phyloP scores from a whole-genome alignment of 225 moss, liverwort and hornwort genomes.

The Climacium dendroides region DNA sequence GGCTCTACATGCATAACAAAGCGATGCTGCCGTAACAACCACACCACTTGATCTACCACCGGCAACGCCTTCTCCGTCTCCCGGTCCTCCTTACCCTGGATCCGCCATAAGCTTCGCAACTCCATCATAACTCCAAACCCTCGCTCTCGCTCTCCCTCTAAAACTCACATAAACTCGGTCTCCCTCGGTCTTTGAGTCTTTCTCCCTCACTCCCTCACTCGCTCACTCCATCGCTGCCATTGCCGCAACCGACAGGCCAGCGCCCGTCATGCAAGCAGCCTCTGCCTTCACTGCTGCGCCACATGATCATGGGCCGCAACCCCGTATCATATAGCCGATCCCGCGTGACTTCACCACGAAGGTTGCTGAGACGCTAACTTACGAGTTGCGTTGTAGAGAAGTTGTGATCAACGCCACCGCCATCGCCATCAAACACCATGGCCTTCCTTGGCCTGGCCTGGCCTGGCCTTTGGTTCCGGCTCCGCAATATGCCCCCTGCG shows the following conservation, averaged over 20 bases:
- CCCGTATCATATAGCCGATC: neutral
- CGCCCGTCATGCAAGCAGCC: neutral
- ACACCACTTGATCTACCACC: conserved; percentile 28
- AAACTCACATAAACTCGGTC: neutral
- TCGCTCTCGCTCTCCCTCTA: neutral
- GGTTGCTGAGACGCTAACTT: neutral
- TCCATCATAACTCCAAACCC: conserved; percentile 8
- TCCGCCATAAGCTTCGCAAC: conserved; percentile 29
- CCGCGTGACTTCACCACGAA: neutral
- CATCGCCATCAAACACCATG: neutral
- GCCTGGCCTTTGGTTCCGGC: neutral
- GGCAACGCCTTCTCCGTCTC: conserved; percentile 17
- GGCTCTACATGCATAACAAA: conserved; percentile 53
- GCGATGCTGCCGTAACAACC: conserved; percentile 41
- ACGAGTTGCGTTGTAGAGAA: neutral
- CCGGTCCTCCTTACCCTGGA: conserved; percentile 16
- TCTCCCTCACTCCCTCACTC: neutral
- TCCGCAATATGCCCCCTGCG: neutral
- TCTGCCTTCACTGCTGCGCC: neutral
- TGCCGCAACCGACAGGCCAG: neutral
- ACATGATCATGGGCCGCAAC: neutral
- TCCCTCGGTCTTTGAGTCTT: neutral
- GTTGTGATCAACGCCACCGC: neutral
- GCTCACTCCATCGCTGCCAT: neutral
- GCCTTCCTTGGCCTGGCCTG: neutral